A percentile compares a stretch with the other conserved stretches of the same genome.
Evolutionary conservation across 805 yeast genomes (phyloP).

Genomic region (Soucietia sequanensis): DNA sequence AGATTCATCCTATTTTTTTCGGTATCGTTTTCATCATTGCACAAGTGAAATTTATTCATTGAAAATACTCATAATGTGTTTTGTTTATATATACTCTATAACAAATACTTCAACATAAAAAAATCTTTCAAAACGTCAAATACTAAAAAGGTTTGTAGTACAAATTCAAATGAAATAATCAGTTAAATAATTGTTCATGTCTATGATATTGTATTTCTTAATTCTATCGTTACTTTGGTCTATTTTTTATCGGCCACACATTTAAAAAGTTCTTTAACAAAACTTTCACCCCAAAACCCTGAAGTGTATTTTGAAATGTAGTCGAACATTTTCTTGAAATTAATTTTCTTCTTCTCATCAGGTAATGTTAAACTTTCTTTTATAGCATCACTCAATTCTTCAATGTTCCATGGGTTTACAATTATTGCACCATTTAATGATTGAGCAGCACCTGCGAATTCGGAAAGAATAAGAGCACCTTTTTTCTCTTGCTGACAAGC

Average conservation of each 20-base stretch:
- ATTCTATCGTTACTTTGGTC: no score
- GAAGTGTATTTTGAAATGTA: constrained; percentile 94
- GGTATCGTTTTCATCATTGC: no score
- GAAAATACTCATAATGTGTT: no score
- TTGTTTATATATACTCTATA: no score
- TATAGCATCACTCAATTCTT: constrained; percentile 83
- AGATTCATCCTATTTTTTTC: no score
- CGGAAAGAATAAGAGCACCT: constrained; percentile 86
- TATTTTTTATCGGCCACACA: constrained; percentile 6
- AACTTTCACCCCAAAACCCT: constrained; percentile 95
- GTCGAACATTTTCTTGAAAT: constrained; percentile 79
- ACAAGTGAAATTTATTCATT: no score
- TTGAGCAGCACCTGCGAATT: constrained; percentile 99
- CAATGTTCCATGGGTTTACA: constrained; percentile 98
- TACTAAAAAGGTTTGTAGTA: no score
- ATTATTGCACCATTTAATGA: constrained; percentile 89
- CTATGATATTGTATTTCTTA: no score
- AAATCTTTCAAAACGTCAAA: no score
- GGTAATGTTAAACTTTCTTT: constrained; percentile 84
- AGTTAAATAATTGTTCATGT: no score
- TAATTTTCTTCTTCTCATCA: constrained; percentile 72
- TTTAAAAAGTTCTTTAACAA: constrained; percentile 78
- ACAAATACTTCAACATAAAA: no score
- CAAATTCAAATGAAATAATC: no score
- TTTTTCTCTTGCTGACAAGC: constrained; percentile 88